Evolutionary conservation across 2,329 filamentous ascomycete species (phyloP), one percentile per base, ranked within the genome.

Genomic region (Pyricularia sp.): DNA sequence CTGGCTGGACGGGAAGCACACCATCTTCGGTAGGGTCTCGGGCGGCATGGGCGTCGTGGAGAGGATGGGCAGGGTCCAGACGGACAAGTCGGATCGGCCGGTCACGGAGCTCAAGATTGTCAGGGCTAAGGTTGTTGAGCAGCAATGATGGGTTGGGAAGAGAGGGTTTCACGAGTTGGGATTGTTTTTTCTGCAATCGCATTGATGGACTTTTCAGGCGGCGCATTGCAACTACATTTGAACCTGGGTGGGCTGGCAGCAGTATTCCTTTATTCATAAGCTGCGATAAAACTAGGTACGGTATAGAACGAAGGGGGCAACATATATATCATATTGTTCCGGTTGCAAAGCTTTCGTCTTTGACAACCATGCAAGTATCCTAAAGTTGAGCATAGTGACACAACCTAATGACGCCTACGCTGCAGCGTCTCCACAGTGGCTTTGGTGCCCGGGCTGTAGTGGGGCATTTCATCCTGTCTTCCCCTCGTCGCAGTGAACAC

Each of bases 1-100:
- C 0, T 97, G 93, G 93, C 78, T 99, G 66, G 94, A 99, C 76
- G 92, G 93, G 26, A 97, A 96, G 76, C 93, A 99, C 75, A 96
- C 93, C 12, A 96, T 99, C 69, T 99, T 99, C 73, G 94, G 94
- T 0, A 81, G 93, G 64, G 92, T 99, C 53, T 93, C 89, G 78
- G 84, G 78, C 65, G 94, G 94, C 0, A 85, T 97, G 83, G 81
- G 83, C 65, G 82, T 93, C n/a, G 87, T 97, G 31, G 88, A 91
- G 79, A 83, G 91, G 69, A 90, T 99, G 85, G 94, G 93, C 0
- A 74, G 94, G 66, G 91, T 96, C 62, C 91, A 89, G 78, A 96
- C 92, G 0, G 90, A 86, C 28, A 77, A 78, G 8, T 91, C 93
- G 70, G 94, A 97, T 75, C 80, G 88, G 70, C 94, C 94, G 0